These are phyloP conservation scores for Zelonia costaricensis DNA, from an alignment of 208 protist genomes.

Conservation along the genomic window DNA sequence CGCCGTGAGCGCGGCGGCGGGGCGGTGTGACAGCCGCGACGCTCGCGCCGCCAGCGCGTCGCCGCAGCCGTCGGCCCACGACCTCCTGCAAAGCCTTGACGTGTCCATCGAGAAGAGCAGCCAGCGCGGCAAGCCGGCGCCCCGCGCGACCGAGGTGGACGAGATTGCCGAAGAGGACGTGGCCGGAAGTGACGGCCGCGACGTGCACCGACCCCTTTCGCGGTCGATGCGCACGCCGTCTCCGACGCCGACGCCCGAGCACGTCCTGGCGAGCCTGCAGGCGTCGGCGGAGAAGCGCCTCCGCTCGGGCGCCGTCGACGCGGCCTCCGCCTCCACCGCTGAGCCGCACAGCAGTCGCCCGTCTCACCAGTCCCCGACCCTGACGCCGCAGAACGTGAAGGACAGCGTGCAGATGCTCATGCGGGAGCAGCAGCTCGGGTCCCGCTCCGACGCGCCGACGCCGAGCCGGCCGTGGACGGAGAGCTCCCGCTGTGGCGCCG, in stretches of 20 bases:
- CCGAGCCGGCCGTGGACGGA: conserved; percentile 23
- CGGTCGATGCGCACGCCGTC: conserved; percentile 23
- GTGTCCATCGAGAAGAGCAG: conserved; percentile 24
- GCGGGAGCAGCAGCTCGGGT: conserved; percentile 8
- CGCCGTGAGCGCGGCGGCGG: not conserved
- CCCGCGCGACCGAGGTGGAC: not conserved
- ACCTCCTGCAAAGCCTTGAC: conserved; percentile 33
- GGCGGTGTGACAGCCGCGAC: not conserved
- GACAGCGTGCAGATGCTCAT: conserved; percentile 33
- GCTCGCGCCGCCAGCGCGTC: conserved; percentile 18
- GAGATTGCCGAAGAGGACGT: not conserved
- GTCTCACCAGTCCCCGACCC: conserved; percentile 23
- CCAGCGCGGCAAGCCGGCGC: conserved; percentile 19
- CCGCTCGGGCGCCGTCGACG: conserved; percentile 16
- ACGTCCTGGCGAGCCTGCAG: conserved; percentile 38
- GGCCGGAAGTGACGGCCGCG: not conserved
- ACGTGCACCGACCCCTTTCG: no score
- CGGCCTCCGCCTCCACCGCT: not conserved
- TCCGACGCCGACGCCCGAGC: conserved; percentile 28
- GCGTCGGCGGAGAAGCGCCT: conserved; percentile 39
- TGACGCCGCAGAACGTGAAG: conserved; percentile 45
- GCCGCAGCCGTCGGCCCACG: conserved; percentile 27
- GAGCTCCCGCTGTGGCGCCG: not conserved
- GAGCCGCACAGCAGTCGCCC: not conserved
- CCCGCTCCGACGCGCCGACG: conserved; percentile 31